phyloP scores from a whole-genome alignment of 495 filamentous ascomycete genomes.

The Penicillium arizonense region DNA sequence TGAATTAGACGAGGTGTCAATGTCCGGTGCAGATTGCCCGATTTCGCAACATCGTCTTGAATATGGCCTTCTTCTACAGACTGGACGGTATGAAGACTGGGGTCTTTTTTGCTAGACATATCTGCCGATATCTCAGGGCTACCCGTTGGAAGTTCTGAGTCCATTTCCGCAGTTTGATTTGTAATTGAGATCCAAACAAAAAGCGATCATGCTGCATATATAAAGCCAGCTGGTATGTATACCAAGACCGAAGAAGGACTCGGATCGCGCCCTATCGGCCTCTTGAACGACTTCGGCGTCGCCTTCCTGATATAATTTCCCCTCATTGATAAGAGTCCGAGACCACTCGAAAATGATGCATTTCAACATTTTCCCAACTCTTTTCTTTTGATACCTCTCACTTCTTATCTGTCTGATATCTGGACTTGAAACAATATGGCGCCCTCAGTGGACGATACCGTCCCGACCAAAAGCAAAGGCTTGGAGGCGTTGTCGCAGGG shows the following conservation, averaged over 20 bases:
- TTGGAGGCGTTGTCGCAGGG: conserved; percentile 17
- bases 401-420: too few relatives aligned
- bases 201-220: too few relatives aligned
- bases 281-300: neutral
- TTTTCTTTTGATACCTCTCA: too few relatives aligned
- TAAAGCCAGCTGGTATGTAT: too few relatives aligned
- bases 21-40: neutral
- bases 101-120: neutral
- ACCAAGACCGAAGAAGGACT: too few relatives aligned
- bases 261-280: neutral
- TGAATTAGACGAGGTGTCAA: neutral
- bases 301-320: neutral
- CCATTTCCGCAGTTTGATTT: neutral
- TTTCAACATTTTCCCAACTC: too few relatives aligned
- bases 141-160: neutral
- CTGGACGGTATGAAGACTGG: neutral
- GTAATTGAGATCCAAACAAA: too few relatives aligned
- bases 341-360: neutral
- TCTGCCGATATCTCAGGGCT: neutral
- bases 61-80: neutral
- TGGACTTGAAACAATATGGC: too few relatives aligned
- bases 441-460: too few relatives aligned
- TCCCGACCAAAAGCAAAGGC: neutral
- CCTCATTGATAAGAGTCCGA: neutral
- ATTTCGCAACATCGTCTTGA: neutral